Percentiles rank a stretch among this genome's conserved stretches.
These are phyloP conservation scores for Hortaea werneckii DNA, from an alignment of 2,329 filamentous ascomycete genomes.

Conservation along the genomic window DNA sequence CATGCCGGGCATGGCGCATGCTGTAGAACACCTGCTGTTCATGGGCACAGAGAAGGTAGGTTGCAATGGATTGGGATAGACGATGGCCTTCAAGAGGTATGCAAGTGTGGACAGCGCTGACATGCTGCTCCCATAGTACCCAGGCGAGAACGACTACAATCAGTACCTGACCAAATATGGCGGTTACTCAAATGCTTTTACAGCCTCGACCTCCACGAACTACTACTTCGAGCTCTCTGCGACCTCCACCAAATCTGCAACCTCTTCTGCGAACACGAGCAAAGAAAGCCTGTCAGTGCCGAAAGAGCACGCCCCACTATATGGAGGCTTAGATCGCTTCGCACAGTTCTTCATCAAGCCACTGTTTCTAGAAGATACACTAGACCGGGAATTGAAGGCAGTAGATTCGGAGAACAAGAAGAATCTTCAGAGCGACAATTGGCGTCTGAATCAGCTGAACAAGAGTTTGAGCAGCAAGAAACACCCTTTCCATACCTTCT, in stretches of 20 bases:
- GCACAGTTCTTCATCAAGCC: slow-evolving; percentile 89
- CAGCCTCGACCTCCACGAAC: slow-evolving; percentile 85
- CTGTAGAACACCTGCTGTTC: slow-evolving; percentile 90
- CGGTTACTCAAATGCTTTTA: slow-evolving; percentile 91
- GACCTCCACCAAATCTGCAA: slow-evolving; percentile 50
- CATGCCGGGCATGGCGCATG: slow-evolving; percentile 92
- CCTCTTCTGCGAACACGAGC: slow-evolving; percentile 27
- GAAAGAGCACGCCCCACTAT: slow-evolving; percentile 50
- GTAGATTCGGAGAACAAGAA: slow-evolving; percentile 98
- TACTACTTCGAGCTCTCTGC: slow-evolving; percentile 95
- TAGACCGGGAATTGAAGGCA: slow-evolving; percentile 78
- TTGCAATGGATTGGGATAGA: not conserved
- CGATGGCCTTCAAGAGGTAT: not conserved
- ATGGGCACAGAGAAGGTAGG: slow-evolving; percentile 91
- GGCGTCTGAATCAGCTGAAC: slow-evolving; percentile 78
- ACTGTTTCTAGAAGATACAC: slow-evolving; percentile 70
- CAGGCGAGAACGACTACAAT: slow-evolving; percentile 89
- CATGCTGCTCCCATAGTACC: slow-evolving; percentile 50
- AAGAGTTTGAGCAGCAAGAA: slow-evolving; percentile 80
- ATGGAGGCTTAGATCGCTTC: slow-evolving; percentile 80
- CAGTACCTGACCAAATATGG: slow-evolving; percentile 85
- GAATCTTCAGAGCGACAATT: slow-evolving; percentile 82
- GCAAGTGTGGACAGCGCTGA: slow-evolving; percentile 8
- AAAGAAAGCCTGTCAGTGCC: slow-evolving; percentile 23
- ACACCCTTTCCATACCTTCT: slow-evolving; percentile 86